These are phyloP conservation scores for Kluyveromyces nonfermentans DNA, from an alignment of 805 yeast genomes.

Conservation along the genomic window DNA sequence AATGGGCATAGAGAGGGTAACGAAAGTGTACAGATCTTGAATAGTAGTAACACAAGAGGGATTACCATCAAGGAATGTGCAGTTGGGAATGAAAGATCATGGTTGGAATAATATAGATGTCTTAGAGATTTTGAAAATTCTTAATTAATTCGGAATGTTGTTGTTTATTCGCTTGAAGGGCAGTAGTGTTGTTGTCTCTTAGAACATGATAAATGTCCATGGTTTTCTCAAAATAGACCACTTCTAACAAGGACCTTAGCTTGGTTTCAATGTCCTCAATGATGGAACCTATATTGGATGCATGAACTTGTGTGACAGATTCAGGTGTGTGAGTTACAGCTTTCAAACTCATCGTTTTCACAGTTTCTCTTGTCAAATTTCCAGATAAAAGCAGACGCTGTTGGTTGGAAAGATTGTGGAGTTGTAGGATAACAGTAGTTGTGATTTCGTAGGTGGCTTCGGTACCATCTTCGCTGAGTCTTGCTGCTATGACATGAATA, in stretches of 20 bases:
- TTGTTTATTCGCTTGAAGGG: constrained; percentile 17
- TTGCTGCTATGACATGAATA: constrained; percentile 82
- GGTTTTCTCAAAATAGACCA: constrained; percentile 91
- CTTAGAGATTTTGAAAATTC: constrained; percentile 27
- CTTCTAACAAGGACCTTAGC: constrained; percentile 79
- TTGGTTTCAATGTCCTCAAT: constrained; percentile 85
- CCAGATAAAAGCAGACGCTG: constrained; percentile 57
- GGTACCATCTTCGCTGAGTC: constrained; percentile 28
- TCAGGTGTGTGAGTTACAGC: constrained; percentile 16
- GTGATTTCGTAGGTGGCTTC: constrained; percentile 60
- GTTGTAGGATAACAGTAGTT: constrained; percentile 75
- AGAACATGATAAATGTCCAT: constrained; percentile 74
- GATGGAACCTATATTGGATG: constrained; percentile 74
- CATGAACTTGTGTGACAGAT: constrained; percentile 48
- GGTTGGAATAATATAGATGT: background rate
- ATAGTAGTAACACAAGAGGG: background rate
- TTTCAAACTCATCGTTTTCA: constrained; percentile 37
- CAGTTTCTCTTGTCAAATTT: constrained; percentile 75
- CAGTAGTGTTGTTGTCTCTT: constrained; percentile 31
- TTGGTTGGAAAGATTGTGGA: constrained; percentile 32
- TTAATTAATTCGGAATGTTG: constrained; percentile 30
- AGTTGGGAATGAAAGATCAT: background rate
- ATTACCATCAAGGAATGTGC: no score
- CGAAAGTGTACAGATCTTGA: background rate
- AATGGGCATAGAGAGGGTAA: background rate